Percentiles rank a stretch among this genome's conserved stretches.
These are phyloP conservation scores for Cladosporium sp. DNA, from an alignment of 2,329 filamentous ascomycete genomes.

Conservation along the genomic window DNA sequence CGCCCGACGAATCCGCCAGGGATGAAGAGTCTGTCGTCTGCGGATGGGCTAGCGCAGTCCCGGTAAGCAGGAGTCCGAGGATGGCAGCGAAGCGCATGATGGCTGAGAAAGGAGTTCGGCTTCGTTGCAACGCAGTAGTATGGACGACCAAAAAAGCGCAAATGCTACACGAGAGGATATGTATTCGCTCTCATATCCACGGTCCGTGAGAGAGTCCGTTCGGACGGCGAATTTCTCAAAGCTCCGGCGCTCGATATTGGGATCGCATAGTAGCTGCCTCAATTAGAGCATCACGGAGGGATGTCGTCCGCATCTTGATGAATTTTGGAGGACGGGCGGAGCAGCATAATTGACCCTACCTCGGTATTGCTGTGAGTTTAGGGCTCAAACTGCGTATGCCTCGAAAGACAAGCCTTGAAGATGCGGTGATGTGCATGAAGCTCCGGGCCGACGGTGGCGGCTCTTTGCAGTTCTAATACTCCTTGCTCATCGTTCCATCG, in stretches of 20 bases:
- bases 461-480: too few species aligned
- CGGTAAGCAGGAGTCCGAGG: background rate
- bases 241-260: background rate
- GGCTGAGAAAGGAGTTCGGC: background rate
- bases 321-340: too few species aligned
- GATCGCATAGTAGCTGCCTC: background rate
- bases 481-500: too few species aligned
- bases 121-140: background rate
- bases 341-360: too few species aligned
- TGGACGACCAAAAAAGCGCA: background rate
- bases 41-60: slow-evolving; percentile 1
- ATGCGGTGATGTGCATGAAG: too few species aligned
- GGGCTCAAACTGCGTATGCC: too few species aligned
- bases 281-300: slow-evolving; percentile 5
- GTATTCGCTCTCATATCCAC: background rate
- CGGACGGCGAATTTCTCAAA: background rate
- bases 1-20: background rate
- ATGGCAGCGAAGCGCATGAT: background rate
- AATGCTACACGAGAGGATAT: background rate
- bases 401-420: too few species aligned
- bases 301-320: slow-evolving; percentile 1
- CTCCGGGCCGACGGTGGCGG: too few species aligned
- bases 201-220: background rate
- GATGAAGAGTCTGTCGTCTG: background rate
- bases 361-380: too few species aligned